These are phyloP conservation scores for Termitomyces sp. DNA, from an alignment of 768 basidiomycete genomes.

Conservation along the genomic window DNA sequence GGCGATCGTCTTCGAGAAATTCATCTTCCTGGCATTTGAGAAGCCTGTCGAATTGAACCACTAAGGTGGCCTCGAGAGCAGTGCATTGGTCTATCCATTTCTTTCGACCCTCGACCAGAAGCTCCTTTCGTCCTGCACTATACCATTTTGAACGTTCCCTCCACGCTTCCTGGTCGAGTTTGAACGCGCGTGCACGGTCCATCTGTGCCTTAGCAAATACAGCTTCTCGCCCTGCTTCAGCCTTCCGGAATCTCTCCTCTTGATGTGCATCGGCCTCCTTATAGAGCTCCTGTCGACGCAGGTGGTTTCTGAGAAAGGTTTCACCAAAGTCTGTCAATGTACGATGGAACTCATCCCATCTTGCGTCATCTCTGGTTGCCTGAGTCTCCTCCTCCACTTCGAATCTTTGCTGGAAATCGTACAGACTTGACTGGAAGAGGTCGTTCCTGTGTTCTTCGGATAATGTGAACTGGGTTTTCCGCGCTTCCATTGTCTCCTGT, in stretches of 20 bases:
- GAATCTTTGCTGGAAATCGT: neutral
- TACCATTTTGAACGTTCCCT: neutral
- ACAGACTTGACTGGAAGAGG: neutral
- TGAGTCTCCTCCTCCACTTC: neutral
- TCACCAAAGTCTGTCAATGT: neutral
- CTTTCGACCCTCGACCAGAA: neutral
- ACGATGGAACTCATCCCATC: neutral
- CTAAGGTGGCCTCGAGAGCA: neutral
- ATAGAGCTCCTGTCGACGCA: too few species aligned
- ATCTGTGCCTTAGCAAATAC: too few species aligned
- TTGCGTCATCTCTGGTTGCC: neutral
- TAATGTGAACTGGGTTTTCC: too few species aligned
- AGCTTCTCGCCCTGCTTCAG: neutral
- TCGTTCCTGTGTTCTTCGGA: too few species aligned
- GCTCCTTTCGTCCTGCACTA: neutral
- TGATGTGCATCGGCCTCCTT: too few species aligned
- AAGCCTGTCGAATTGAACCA: neutral
- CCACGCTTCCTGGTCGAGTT: neutral
- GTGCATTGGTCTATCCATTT: neutral
- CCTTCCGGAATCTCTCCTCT: neutral
- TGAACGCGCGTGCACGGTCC: too few species aligned
- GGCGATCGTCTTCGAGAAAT: neutral
- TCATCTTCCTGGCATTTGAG: neutral
- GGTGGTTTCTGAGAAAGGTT: neutral
- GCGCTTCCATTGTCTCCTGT: too few species aligned